Base-by-base conservation (phyloP, 2,329 filamentous ascomycete genomes). In the Monosporascus sp. region DNA sequence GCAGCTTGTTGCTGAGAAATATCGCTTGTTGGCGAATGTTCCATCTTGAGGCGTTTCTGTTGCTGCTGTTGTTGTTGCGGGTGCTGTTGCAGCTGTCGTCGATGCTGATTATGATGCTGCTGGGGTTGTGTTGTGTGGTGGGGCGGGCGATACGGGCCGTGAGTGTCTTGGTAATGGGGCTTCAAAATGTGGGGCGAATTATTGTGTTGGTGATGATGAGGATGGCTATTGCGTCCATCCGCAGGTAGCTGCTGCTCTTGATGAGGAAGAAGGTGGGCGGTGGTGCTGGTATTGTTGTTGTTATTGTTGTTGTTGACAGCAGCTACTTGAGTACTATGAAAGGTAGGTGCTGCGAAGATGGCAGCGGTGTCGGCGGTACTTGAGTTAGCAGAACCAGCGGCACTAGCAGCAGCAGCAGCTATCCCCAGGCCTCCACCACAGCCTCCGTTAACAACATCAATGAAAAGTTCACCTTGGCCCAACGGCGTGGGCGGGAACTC, bases 1-100 rank as follows among this genome's bases (percentile, higher is more conserved):
- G 83, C 77, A 47, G 78, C 80, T 67, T 86, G 80, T 67, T 86
- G 82, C 50, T 81, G 81, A 41, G 74, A 76, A 50, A 83, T 69
- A 57, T 79, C 78, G 58, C 75, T 69, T 44, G 62, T 64, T 37
- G 63, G 62, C 53, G 60, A 54, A 17, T 58, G 50, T 47, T 74
- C 71, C 73, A 76, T 76, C 60, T 72, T 71, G 62, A 65, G 56
- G 49, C 44, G 51, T 49, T 54, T 49, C 48, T 49, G 43, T 22
- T 31, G 49, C 49, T 7, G 49, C 49, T 54, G 50, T 22, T 51
- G 50, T 24, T 50, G 41, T 35, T 49, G 50, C 48, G 54, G 53
- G 39, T 60, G 54, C 17, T 55, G 52, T 50, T 54, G 56, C 48
- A 55, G 55, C 14, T 56, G 57, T 39, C 55, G 58, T 37, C 43